These are phyloP conservation scores for Cercospora zeae-maydis DNA, from an alignment of 2,329 filamentous ascomycete species.

Conservation along the genomic window DNA sequence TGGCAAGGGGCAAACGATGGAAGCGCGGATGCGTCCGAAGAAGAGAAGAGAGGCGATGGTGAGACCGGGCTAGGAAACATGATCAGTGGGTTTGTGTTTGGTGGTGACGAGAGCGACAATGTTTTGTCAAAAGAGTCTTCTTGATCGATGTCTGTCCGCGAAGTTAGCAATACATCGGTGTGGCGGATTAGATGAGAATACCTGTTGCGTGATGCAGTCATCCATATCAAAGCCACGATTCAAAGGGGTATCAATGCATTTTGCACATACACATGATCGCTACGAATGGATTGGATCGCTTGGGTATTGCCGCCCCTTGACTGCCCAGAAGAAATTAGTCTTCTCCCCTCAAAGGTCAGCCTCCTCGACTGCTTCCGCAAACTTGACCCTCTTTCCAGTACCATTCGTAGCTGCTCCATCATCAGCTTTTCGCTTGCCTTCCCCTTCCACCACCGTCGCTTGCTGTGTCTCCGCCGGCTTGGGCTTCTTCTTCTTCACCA, in stretches of 20 bases:
- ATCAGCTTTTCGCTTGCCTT: constrained; percentile 33
- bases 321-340: background rate
- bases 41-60: background rate
- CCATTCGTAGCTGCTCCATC: constrained; percentile 9
- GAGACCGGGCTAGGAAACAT: background rate
- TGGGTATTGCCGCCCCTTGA: background rate
- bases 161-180: background rate
- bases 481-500: constrained; percentile 64
- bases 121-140: background rate
- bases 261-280: background rate
- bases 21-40: background rate
- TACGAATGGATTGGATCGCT: background rate
- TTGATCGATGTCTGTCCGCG: background rate
- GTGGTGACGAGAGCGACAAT: background rate
- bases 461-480: constrained; percentile 16
- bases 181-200: background rate
- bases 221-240: background rate
- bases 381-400: constrained; percentile 32
- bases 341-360: background rate
- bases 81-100: constrained; percentile 1
- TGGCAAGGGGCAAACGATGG: no score
- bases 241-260: background rate
- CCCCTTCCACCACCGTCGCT: constrained; percentile 22
- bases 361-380: constrained; percentile 11
- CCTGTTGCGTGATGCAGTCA: background rate